phyloP scores from a whole-genome alignment of 2,329 filamentous ascomycete species.

The Aureobasidium mangrovei region DNA sequence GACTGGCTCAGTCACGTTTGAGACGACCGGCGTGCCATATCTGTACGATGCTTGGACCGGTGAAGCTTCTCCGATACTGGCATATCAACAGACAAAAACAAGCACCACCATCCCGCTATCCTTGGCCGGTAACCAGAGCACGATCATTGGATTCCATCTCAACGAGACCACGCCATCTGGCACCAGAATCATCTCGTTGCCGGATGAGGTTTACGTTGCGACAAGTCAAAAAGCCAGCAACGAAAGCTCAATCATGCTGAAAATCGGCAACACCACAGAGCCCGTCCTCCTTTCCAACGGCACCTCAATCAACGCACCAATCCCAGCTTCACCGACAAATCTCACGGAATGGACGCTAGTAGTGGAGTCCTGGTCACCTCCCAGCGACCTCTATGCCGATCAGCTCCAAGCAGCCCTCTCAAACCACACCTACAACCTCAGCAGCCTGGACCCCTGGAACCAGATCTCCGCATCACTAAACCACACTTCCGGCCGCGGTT shows the following conservation, averaged over 20 bases:
- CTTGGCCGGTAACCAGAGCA: conserved; percentile 34
- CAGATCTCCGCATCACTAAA: conserved; percentile 23
- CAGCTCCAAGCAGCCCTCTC: conserved; percentile 19
- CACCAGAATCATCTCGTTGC: too few relatives aligned
- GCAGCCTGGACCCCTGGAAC: conserved; percentile 29
- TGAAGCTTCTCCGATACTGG: conserved; percentile 23
- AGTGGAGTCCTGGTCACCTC: conserved; percentile 34
- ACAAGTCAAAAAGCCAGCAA: not conserved
- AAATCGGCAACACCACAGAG: not conserved
- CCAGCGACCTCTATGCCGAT: conserved; percentile 25
- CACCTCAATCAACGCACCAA: conserved; percentile 13
- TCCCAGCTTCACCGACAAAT: conserved; percentile 19
- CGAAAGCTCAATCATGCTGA: not conserved
- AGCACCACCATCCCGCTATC: conserved; percentile 28
- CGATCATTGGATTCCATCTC: conserved; percentile 32
- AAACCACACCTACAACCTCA: conserved; percentile 28
- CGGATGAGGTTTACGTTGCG: too few relatives aligned
- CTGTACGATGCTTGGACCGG: conserved; percentile 38
- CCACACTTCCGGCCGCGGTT: conserved; percentile 28
- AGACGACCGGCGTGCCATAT: conserved; percentile 28
- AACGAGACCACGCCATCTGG: conserved; percentile 8
- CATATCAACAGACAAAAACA: conserved; percentile 25
- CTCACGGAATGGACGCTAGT: conserved; percentile 31
- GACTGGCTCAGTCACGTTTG: conserved; percentile 24
- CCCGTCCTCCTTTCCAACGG: conserved; percentile 16